A percentile compares a stretch with the other conserved stretches of the same genome.
Evolutionary conservation across 805 yeast species (phyloP).

Genomic region (Hanseniaspora lindneri): DNA sequence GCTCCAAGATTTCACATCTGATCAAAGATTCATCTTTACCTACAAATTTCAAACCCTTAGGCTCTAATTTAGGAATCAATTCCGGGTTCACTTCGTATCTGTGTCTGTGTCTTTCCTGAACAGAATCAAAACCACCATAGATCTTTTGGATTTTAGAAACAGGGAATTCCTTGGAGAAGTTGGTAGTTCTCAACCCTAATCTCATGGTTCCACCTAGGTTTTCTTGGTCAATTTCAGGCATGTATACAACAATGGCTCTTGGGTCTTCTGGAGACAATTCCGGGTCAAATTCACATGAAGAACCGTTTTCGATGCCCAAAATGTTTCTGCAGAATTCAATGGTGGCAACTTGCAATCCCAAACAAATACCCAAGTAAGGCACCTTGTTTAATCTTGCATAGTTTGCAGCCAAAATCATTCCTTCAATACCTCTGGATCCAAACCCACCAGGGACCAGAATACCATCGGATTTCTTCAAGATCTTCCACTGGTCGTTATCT

Average conservation of each 20-base stretch:
- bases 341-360: slow-evolving; percentile 94
- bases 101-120: slow-evolving; percentile 94
- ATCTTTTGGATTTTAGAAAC: slow-evolving; percentile 55
- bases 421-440: slow-evolving; percentile 94
- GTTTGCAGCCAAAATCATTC: slow-evolving; percentile 92
- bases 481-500: slow-evolving; percentile 93
- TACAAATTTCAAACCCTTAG: slow-evolving; percentile 70
- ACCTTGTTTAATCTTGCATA: slow-evolving; percentile 95
- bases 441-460: slow-evolving; percentile 97
- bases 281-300: slow-evolving; percentile 71
- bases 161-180: slow-evolving; percentile 56
- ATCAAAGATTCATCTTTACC: slow-evolving; percentile 84
- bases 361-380: slow-evolving; percentile 93
- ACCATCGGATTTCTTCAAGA: slow-evolving; percentile 87
- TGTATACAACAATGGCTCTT: slow-evolving; percentile 69
- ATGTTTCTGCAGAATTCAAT: slow-evolving; percentile 82
- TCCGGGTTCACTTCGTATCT: slow-evolving; percentile 94
- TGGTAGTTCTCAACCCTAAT: slow-evolving; percentile 84
- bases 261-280: slow-evolving; percentile 46
- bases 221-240: slow-evolving; percentile 96
- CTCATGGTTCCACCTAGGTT: slow-evolving; percentile 99
- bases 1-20: slow-evolving; percentile 90
- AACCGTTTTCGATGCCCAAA: slow-evolving; percentile 53
- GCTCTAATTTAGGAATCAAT: slow-evolving; percentile 57
- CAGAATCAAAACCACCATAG: slow-evolving; percentile 58